Evolutionary conservation across 352 stramenopile genomes (phyloP).

Genomic region (Thraustochytrium striatum): DNA sequence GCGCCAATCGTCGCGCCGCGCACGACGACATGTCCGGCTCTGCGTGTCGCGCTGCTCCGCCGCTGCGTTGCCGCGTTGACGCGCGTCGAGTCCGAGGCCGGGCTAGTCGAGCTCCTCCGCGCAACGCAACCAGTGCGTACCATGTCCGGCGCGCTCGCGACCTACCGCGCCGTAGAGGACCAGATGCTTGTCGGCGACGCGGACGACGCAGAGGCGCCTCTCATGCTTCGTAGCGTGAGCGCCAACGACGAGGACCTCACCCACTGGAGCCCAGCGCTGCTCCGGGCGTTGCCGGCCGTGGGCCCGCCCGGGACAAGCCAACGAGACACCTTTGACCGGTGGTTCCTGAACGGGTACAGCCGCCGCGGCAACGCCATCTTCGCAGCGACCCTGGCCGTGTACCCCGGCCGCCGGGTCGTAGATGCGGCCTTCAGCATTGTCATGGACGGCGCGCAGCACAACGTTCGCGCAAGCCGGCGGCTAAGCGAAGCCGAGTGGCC

Average conservation of each 20-base stretch:
- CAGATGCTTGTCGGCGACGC: constrained; percentile 7
- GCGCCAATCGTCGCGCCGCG: not conserved
- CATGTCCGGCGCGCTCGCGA: not conserved
- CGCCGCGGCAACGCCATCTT: constrained; percentile 7
- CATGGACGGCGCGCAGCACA: constrained; percentile 16
- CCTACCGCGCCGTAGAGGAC: constrained; percentile 22
- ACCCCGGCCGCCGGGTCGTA: constrained; percentile 1
- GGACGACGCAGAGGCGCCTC: not conserved
- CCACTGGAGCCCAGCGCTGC: not conserved
- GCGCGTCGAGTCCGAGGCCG: not conserved
- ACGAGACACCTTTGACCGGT: constrained; percentile 24
- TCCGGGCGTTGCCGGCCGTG: not conserved
- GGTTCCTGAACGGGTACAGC: constrained; percentile 40
- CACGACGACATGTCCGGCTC: not conserved
- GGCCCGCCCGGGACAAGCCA: not conserved
- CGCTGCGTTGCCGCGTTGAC: not conserved
- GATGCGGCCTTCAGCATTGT: constrained; percentile 20
- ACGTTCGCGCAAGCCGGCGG: not conserved
- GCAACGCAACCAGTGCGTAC: not conserved
- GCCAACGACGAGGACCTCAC: not conserved
- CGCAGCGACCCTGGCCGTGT: not conserved
- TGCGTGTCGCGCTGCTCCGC: not conserved
- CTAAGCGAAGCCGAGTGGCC: constrained; percentile 4
- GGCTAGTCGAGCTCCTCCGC: not conserved
- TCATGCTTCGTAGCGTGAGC: constrained; percentile 1